A percentile compares a stretch with the other conserved stretches of the same genome.
phyloP scores from a whole-genome alignment of 2,329 filamentous ascomycete species.

The Stagonosporopsis rhizophila region DNA sequence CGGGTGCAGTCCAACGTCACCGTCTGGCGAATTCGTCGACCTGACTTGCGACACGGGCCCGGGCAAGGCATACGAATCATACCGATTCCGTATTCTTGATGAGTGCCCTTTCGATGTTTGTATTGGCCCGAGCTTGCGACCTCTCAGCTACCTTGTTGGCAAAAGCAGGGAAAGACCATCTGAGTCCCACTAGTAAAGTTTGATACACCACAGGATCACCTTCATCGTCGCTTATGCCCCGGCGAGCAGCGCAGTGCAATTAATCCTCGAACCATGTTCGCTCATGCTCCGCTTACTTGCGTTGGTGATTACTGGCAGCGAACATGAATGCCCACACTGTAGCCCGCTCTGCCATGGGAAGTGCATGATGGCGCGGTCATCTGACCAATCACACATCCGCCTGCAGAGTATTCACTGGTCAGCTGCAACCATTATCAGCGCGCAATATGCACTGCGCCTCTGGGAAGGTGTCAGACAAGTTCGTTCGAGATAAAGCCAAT shows the following conservation, averaged over 20 bases:
- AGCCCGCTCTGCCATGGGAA: conserved; percentile 1
- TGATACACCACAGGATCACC: conserved; percentile 1
- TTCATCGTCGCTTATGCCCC: conserved; percentile 1
- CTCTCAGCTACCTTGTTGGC: not conserved
- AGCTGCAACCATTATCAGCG: not conserved
- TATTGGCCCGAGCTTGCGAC: not conserved
- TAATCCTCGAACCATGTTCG: not conserved
- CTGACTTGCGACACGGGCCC: not conserved
- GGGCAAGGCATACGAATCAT: not conserved
- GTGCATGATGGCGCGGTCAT: conserved; percentile 1
- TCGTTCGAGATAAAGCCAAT: not conserved
- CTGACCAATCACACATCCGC: not conserved
- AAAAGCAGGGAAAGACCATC: not conserved
- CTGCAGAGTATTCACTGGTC: not conserved
- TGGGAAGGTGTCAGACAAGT: conserved; percentile 1
- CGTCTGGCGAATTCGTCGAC: conserved; percentile 4
- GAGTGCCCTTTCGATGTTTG: conserved; percentile 13
- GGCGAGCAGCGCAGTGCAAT: not conserved
- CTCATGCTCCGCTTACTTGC: not conserved
- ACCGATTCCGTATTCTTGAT: conserved; percentile 12
- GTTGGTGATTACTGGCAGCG: not conserved
- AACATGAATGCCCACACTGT: not conserved
- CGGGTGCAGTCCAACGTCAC: not conserved
- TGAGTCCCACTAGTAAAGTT: not conserved
- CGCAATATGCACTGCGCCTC: not conserved